Conservation (phyloP, 2,329 filamentous ascomycete genomes). For the Penicillium sp. region DNA sequence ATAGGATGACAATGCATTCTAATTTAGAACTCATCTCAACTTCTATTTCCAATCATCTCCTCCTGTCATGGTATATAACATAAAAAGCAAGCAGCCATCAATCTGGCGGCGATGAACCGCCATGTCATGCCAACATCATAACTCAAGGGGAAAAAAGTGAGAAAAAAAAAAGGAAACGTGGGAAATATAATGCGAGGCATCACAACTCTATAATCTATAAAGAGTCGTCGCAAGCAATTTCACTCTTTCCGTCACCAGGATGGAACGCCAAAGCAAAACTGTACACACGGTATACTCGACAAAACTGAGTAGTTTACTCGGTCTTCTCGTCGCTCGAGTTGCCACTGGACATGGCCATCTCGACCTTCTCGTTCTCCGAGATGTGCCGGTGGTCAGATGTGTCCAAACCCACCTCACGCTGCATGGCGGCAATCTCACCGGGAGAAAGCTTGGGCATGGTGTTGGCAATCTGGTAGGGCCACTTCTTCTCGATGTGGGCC, state of each 20-base stretch:
- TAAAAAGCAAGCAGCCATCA: background rate
- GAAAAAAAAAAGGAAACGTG: background rate
- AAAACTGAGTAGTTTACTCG: background rate
- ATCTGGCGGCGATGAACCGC: background rate
- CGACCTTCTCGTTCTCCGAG: constrained; percentile 18
- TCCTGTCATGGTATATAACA: constrained; percentile 3
- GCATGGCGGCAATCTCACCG: constrained; percentile 29
- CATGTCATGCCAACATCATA: constrained; percentile 3
- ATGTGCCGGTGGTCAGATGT: background rate
- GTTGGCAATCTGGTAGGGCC: constrained; percentile 28
- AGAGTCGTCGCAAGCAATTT: background rate
- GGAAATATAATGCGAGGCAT: constrained; percentile 2
- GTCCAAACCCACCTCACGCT: constrained; percentile 27
- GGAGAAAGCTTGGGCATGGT: constrained; percentile 32
- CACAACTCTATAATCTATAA: constrained; percentile 4
- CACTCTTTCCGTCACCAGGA: constrained; percentile 13
- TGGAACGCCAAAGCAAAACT: constrained; percentile 9
- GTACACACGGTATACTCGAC: background rate
- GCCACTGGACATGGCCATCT: constrained; percentile 23
- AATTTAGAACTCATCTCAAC: background rate
- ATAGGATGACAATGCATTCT: constrained; percentile 2
- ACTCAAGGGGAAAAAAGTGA: background rate
- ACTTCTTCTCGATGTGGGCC: constrained; percentile 40
- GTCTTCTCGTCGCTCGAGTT: constrained; percentile 15
- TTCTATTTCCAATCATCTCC: constrained; percentile 2